phyloP scores from a whole-genome alignment of 2,329 filamentous ascomycete species.

The Fusarium sarcochroum region DNA sequence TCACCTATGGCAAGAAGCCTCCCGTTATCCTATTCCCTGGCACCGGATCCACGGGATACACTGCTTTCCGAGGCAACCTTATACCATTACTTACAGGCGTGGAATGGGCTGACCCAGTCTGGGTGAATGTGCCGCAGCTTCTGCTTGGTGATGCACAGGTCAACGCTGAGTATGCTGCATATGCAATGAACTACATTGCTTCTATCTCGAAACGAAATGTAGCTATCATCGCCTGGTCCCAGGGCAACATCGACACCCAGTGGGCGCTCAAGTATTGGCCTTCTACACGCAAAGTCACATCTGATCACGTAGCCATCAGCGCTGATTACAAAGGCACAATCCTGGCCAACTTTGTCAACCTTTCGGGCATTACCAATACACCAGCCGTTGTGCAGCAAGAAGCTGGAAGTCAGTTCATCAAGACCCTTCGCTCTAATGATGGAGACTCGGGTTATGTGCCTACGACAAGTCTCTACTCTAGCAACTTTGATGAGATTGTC shows the following conservation, averaged over 20 bases:
- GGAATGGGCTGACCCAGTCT: constrained; percentile 18
- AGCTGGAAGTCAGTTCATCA: constrained; percentile 11
- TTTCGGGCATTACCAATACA: not conserved
- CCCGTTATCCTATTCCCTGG: constrained; percentile 18
- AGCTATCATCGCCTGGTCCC: constrained; percentile 10
- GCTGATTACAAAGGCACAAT: constrained; percentile 18
- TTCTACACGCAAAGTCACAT: constrained; percentile 6
- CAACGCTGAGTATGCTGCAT: constrained; percentile 18
- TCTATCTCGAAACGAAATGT: not conserved
- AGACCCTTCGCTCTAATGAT: not conserved
- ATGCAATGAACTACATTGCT: constrained; percentile 16
- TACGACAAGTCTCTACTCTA: constrained; percentile 20
- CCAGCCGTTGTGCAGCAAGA: constrained; percentile 18
- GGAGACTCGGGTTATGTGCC: constrained; percentile 19
- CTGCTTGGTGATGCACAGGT: constrained; percentile 3
- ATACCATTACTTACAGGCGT: constrained; percentile 17
- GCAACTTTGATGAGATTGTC: constrained; percentile 12
- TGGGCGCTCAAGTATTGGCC: constrained; percentile 34
- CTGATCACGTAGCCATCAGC: constrained; percentile 18
- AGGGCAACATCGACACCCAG: constrained; percentile 16
- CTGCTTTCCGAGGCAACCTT: constrained; percentile 2
- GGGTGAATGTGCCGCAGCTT: constrained; percentile 5
- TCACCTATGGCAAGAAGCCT: constrained; percentile 7
- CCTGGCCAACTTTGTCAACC: not conserved
- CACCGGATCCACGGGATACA: constrained; percentile 10